Conservation (phyloP, 2,329 filamentous ascomycete genomes). For the Beauveria scarabaeidicola region DNA sequence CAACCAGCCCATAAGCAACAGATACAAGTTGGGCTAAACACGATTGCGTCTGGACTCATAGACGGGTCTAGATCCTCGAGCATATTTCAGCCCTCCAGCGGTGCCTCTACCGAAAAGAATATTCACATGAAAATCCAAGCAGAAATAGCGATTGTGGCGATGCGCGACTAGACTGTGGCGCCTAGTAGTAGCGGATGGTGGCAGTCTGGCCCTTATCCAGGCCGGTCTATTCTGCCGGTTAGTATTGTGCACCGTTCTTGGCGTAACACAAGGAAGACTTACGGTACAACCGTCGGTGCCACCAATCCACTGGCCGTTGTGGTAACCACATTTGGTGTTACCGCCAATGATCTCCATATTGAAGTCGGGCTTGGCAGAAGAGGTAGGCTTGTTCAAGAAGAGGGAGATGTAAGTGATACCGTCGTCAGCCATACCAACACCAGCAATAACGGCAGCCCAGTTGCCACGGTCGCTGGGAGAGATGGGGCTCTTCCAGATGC, state of each 20-base stretch:
- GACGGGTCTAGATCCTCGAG: background rate
- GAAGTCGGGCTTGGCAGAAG: constrained; percentile 61
- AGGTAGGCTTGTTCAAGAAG: constrained; percentile 76
- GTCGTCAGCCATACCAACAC: constrained; percentile 59
- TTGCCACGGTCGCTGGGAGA: constrained; percentile 59
- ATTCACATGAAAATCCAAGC: constrained; percentile 19
- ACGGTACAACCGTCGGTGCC: constrained; percentile 68
- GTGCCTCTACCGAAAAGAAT: constrained; percentile 3
- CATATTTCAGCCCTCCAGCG: background rate
- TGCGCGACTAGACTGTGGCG: background rate
- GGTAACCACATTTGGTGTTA: constrained; percentile 52
- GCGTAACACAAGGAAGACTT: constrained; percentile 34
- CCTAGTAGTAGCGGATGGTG: constrained; percentile 36
- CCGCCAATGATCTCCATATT: constrained; percentile 70
- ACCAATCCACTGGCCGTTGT: constrained; percentile 52
- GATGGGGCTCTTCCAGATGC: constrained; percentile 57
- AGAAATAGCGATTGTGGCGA: constrained; percentile 16
- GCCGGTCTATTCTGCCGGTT: constrained; percentile 30
- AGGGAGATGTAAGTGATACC: constrained; percentile 72
- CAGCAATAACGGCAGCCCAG: constrained; percentile 80
- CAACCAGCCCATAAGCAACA: background rate
- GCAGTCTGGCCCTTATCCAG: constrained; percentile 33
- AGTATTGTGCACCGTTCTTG: constrained; percentile 10
- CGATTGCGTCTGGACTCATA: background rate
- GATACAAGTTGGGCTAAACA: background rate